Conservation (phyloP, 108 stramenopile species). For the Nitzschia palea region DNA sequence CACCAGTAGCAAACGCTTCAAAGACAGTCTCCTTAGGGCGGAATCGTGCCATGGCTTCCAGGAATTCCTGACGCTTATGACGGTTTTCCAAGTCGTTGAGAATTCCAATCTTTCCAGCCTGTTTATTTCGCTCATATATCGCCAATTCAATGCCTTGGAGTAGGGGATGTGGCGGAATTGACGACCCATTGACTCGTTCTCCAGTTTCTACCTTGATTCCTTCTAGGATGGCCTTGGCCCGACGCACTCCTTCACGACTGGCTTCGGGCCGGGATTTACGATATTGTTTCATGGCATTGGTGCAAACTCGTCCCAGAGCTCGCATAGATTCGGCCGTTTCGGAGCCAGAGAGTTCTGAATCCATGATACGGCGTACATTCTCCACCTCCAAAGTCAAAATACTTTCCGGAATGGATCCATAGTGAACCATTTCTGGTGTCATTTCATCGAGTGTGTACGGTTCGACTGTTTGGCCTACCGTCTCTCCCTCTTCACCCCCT, state of each 20-base stretch:
- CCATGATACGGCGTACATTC: slow-evolving; percentile 81
- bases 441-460: slow-evolving; percentile 87
- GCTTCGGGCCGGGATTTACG: slow-evolving; percentile 91
- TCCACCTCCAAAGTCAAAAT: slow-evolving; percentile 92
- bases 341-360: slow-evolving; percentile 74
- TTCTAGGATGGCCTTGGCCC: slow-evolving; percentile 85
- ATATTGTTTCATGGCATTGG: slow-evolving; percentile 95
- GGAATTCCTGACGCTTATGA: slow-evolving; percentile 77
- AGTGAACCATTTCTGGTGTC: slow-evolving; percentile 97
- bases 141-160: slow-evolving; percentile 58
- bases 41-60: slow-evolving; percentile 85
- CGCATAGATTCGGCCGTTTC: slow-evolving; percentile 65
- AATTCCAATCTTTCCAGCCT: slow-evolving; percentile 29
- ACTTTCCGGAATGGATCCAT: slow-evolving; percentile 90
- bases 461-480: slow-evolving; percentile 29
- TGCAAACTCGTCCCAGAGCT: slow-evolving; percentile 64
- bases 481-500: slow-evolving; percentile 28
- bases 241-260: slow-evolving; percentile 74
- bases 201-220: slow-evolving; percentile 69
- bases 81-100: slow-evolving; percentile 39
- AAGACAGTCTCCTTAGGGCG: slow-evolving; percentile 97
- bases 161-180: slow-evolving; percentile 80
- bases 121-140: slow-evolving; percentile 41
- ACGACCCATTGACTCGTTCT: slow-evolving; percentile 55
- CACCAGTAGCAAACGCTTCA: slow-evolving; percentile 92